Evolutionary conservation across 176 grass and related monocot genomes (phyloP), one percentile per base, ranked within the genome.

Genomic region (Cocos nucifera): DNA sequence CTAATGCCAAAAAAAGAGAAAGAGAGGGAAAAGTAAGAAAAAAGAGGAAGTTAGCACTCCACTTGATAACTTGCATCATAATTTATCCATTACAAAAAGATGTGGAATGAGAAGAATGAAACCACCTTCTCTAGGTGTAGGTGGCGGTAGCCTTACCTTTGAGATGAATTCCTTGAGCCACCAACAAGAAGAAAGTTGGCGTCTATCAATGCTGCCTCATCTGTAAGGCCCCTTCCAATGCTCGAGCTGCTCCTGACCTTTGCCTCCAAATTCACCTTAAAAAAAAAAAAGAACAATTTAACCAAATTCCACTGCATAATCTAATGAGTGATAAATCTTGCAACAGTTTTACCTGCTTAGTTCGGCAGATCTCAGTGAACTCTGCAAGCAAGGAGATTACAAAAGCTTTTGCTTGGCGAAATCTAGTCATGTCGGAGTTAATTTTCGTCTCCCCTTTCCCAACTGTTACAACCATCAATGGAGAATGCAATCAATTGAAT

Each of bases 241-340:
- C 75, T 98, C 17, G 87, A 80, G 67, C 93, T 79, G 44, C 69
- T 79, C 54, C 83, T 69, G 16, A 98, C 84, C 50, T 91, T 92
- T n/a, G 86, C 81, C 73, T 98, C 93, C 84, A 98, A 85, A 67
- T 72, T 92, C 22, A 98, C 77, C 92, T 97, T n/a, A n/a, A n/a
- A n/a, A n/a, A 25, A 58, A 56, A 54, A 32, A 54, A 49, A 19
- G 35, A 44, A 44, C 8, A 9, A 44, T 44, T 44, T 44, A 0
- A 44, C 8, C 35, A 2, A 44, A 44, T 44, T 3, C 35, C 35
- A 44, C 35, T 0, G 35, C 35, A 44, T 12, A 44, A 44, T 1
- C 35, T 44, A 12, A 44, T 24, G 4, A 4, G 2, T 62, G 58
- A 20, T 49, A 15, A 35, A 24, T 44, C 4, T 49, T 17, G 54